Evolutionary conservation across 257 asterid genomes (phyloP), one percentile per base, ranked within the genome.

Genomic region (Anisodus tanguticus): DNA sequence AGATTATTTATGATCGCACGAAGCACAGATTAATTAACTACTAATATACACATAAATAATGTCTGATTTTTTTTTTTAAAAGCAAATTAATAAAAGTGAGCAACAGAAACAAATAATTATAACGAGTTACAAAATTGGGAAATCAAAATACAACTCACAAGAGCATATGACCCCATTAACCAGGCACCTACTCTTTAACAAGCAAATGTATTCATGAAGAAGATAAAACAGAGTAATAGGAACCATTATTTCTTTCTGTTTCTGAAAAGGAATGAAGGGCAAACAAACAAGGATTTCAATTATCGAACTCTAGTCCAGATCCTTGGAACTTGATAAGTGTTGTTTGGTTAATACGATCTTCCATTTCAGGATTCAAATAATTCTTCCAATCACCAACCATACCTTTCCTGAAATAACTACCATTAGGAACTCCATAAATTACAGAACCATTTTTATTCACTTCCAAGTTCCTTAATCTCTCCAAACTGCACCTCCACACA

Each of bases 331-430:
- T 88, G 39, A 39, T 4, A 3, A 60, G 19, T 13, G 88, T 19
- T 17, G 86, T 84, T 70, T 82, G 62, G 51, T 82, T 43, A 41
- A 88, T 78, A 8, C n/a, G 81, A 51, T 84, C 69, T 68, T 84
- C 89, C 89, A 88, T 84, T 45, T 86, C 81, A 2, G 85, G 86
- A 12, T 84, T 88, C 87, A 88, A 76, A 57, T 85, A 81, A 31
- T 88, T 88, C 79, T 80, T 88, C 87, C 87, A 88, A 83, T 86
- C 88, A 37, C 89, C 87, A 17, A 83, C 89, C 69, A 81, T 84
- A 11, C 89, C 91, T 45, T 72, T 68, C 74, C 91, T 74, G 26
- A 86, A 88, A 13, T 82, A 86, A 12, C 86, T 85, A 68, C 83
- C 81, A 16, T 88, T 86, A 7, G 87, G 88, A 58, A 88, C 87